These are phyloP conservation scores for Pichia sp. DNA, from an alignment of 1,139 yeast species.

Conservation along the genomic window DNA sequence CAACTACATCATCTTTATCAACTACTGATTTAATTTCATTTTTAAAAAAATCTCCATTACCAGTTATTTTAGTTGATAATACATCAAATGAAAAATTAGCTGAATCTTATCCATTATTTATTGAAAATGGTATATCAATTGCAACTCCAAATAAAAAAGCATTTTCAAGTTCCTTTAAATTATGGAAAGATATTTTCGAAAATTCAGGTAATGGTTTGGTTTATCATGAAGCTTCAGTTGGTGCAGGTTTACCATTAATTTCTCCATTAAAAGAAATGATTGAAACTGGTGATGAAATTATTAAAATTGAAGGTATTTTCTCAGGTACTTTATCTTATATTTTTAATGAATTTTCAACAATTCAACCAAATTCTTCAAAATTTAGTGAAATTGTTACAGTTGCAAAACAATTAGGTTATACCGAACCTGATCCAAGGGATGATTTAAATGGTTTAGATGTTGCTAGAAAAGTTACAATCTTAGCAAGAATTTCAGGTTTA, in stretches of 20 bases:
- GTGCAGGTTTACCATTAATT: constrained; percentile 94
- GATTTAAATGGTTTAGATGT: constrained; percentile 96
- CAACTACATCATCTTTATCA: constrained; percentile 48
- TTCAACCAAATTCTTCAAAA: constrained; percentile 52
- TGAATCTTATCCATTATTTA: constrained; percentile 63
- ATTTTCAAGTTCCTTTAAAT: constrained; percentile 68
- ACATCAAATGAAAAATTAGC: constrained; percentile 82
- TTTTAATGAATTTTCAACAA: constrained; percentile 83
- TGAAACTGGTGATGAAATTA: constrained; percentile 86
- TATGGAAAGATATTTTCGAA: constrained; percentile 72
- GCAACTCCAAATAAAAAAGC: constrained; percentile 99
- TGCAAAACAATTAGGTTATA: constrained; percentile 89
- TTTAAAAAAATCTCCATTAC: constrained; percentile 60
- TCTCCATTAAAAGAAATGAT: constrained; percentile 83
- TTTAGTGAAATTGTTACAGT: constrained; percentile 85
- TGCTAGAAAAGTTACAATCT: constrained; percentile 93
- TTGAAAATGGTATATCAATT: constrained; percentile 75
- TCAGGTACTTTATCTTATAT: constrained; percentile 96
- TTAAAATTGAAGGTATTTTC: constrained; percentile 89
- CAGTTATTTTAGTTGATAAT: constrained; percentile 85
- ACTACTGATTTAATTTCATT: constrained; percentile 53
- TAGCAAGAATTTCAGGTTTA: constrained; percentile 87
- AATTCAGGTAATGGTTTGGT: constrained; percentile 57
- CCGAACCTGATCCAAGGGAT: constrained; percentile 99
- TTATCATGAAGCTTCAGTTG: constrained; percentile 98